phyloP scores from a whole-genome alignment of 2,329 filamentous ascomycete genomes.

The Chaetomium globosum region DNA sequence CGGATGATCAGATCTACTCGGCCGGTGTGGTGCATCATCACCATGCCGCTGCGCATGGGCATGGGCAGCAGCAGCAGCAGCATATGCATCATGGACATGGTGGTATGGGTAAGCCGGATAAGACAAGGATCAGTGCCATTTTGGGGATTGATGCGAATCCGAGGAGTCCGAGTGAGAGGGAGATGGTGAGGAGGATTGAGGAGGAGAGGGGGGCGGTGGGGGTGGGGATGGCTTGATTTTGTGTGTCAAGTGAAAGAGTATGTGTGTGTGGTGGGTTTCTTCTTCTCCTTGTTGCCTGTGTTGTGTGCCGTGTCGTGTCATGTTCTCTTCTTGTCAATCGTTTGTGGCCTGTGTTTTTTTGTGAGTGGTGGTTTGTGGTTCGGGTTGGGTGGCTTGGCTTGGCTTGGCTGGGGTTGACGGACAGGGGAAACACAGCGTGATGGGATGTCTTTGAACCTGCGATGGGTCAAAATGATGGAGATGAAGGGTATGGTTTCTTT shows the following conservation, averaged over 20 bases:
- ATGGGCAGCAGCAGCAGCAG: background rate
- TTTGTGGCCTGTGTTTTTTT: conserved; percentile 3
- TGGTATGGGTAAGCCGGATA: conserved; percentile 47
- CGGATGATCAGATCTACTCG: conserved; percentile 52
- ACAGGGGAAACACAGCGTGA: background rate
- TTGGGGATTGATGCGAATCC: conserved; percentile 63
- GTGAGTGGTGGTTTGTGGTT: background rate
- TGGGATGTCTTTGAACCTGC: background rate
- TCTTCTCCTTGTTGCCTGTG: background rate
- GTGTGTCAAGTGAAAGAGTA: background rate
- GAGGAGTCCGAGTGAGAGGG: conserved; percentile 59
- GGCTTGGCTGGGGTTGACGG: background rate
- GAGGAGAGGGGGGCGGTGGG: conserved; percentile 49
- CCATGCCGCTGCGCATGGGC: background rate
- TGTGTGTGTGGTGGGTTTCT: background rate
- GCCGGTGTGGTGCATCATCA: conserved; percentile 16
- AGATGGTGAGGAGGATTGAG: conserved; percentile 60
- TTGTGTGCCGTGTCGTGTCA: background rate
- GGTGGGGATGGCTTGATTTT: conserved; percentile 4
- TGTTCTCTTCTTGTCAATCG: conserved; percentile 19
- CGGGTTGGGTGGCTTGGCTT: background rate
- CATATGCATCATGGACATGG: background rate
- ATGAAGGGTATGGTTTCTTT: background rate
- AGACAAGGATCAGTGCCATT: conserved; percentile 65
- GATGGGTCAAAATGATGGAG: background rate